Percentiles rank a stretch among this genome's conserved stretches.
Conservation (phyloP, 1,284 basidiomycete genomes). For the Marasmius oreades region DNA sequence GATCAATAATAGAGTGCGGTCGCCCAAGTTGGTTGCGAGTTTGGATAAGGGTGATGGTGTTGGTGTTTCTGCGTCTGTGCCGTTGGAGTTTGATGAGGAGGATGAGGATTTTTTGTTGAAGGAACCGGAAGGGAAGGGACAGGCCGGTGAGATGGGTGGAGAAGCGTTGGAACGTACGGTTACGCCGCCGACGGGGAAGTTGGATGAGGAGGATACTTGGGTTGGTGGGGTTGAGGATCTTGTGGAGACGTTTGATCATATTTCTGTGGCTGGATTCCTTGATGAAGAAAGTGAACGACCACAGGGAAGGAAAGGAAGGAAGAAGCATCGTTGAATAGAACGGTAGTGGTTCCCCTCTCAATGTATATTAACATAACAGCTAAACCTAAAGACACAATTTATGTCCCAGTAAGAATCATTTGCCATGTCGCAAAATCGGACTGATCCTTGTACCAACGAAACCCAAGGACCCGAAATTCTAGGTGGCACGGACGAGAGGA, state of each 20-base stretch:
- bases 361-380: too few species aligned
- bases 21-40: slow-evolving; percentile 24
- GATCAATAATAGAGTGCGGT: slow-evolving; percentile 41
- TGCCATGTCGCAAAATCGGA: too few species aligned
- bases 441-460: too few species aligned
- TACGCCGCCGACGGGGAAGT: slow-evolving; percentile 38
- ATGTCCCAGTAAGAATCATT: too few species aligned
- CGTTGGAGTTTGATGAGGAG: slow-evolving; percentile 70
- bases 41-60: too few species aligned
- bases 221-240: slow-evolving; percentile 47
- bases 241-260: slow-evolving; percentile 61
- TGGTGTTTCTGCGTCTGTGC: slow-evolving; percentile 34
- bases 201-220: slow-evolving; percentile 40
- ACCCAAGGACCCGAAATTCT: too few species aligned
- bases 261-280: slow-evolving; percentile 55
- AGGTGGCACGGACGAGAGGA: too few species aligned
- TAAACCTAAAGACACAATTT: too few species aligned
- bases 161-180: not conserved
- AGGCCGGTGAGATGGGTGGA: slow-evolving; percentile 16
- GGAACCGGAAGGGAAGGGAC: slow-evolving; percentile 18
- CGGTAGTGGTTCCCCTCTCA: not conserved
- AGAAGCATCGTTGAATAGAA: not conserved
- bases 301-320: slow-evolving; percentile 10
- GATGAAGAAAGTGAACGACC: slow-evolving; percentile 45
- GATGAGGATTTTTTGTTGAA: slow-evolving; percentile 54